These are phyloP conservation scores for Pelargonium myrrhifolium DNA, from an alignment of 441 rosid species.

Conservation along the genomic window DNA sequence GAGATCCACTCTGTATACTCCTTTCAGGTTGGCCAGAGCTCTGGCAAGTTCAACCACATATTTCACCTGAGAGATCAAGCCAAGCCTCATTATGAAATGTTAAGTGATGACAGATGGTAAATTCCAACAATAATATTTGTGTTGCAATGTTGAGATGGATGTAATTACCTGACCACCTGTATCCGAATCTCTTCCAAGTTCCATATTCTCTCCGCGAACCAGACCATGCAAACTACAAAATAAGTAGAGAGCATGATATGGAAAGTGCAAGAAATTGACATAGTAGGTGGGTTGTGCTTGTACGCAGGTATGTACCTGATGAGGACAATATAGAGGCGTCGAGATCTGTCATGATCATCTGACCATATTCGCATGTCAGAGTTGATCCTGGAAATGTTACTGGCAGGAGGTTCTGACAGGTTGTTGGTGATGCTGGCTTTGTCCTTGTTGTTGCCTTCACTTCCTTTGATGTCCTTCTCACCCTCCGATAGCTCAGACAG, in stretches of 20 bases:
- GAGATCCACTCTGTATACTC: constrained; percentile 58
- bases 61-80: constrained; percentile 39
- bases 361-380: constrained; percentile 45
- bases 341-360: constrained; percentile 37
- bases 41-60: constrained; percentile 69
- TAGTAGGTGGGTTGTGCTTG: neutral
- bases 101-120: too few species aligned
- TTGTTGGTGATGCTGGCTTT: neutral
- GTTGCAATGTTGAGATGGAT: neutral
- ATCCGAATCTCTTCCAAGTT: constrained; percentile 76
- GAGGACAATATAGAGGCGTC: constrained; percentile 51
- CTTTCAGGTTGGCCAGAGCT: constrained; percentile 52
- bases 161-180: constrained; percentile 62
- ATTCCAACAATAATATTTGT: too few species aligned
- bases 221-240: constrained; percentile 51
- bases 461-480: neutral
- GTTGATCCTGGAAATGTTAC: constrained; percentile 33
- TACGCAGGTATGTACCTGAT: constrained; percentile 35
- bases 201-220: constrained; percentile 78
- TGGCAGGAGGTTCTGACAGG: constrained; percentile 22
- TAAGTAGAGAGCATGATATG: neutral
- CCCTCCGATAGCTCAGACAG: constrained; percentile 68
- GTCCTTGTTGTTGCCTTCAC: neutral
- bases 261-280: neutral
- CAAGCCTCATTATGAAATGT: too few species aligned